Base-by-base conservation (phyloP, 2,329 filamentous ascomycete genomes). In the Fusarium denticulatum region DNA sequence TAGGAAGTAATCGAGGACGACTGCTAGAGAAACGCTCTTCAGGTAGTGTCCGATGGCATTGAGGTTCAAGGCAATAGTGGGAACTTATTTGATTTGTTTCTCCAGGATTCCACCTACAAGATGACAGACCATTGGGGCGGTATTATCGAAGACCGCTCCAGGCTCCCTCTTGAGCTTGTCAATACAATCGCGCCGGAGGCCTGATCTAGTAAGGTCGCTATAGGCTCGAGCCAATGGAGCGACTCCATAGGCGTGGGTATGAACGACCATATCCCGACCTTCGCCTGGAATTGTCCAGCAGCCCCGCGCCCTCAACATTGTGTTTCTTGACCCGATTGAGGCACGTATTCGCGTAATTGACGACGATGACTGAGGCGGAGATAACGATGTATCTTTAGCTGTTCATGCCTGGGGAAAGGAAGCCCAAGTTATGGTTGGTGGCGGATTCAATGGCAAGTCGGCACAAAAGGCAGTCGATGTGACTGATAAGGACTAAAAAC, bases 261-360 rank as follows among this genome's bases (percentile, higher is more conserved):
- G 15, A 4, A 7, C n/a, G n/a, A 43, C 15, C n/a, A 2, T 43
- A 12, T 4, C n/a, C 40, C n/a, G 6, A 43, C 15, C n/a, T 24
- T 43, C 10, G 24, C 5, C 6, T 18, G n/a, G n/a, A n/a, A 43
- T 43, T 6, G 3, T 43, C 40, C 40, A 12, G 40, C 40, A 43
- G 6, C n/a, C 24, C 40, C 10, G 40, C 10, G 2, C n/a, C n/a
- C n/a, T 24, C 3, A 8, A 24, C 0, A 7, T 18, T 24, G n/a
- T 1, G 7, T 24, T 43, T 1, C 15, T 43, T 18, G n/a, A 18
- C n/a, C 15, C 10, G 9, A 18, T 43, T 4, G n/a, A 43, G 15
- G 10, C 6, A 5, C 15, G 10, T 24, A 18, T 43, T 5, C n/a
- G 2, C 7, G 42, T 4, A 24, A 43, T 24, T 7, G n/a, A 1